Conservation (phyloP, 2,329 filamentous ascomycete genomes). For the Fonsecaea nubica region DNA sequence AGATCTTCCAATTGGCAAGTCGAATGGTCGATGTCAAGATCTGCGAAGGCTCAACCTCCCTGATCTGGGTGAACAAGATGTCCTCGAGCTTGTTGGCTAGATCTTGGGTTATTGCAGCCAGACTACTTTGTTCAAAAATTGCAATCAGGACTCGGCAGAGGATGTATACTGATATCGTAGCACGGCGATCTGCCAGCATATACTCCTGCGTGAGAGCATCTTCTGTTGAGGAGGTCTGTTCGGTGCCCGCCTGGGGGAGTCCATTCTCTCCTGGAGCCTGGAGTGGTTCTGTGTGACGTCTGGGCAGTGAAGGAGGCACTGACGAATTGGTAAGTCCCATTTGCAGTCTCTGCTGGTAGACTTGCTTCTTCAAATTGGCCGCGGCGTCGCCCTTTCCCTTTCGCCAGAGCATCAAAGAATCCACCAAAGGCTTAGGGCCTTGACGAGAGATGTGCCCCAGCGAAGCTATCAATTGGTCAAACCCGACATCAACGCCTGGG, state of each 20-base stretch:
- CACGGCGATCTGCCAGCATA: slow-evolving; percentile 82
- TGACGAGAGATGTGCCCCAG: slow-evolving; percentile 92
- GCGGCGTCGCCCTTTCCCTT: slow-evolving; percentile 94
- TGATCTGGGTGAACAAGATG: slow-evolving; percentile 96
- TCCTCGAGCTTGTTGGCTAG: slow-evolving; percentile 94
- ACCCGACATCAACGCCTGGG: slow-evolving; percentile 81
- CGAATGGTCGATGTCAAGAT: slow-evolving; percentile 74
- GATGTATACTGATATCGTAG: slow-evolving; percentile 93
- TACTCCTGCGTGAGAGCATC: slow-evolving; percentile 61
- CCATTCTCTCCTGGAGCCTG: slow-evolving; percentile 53
- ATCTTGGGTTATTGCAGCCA: slow-evolving; percentile 81
- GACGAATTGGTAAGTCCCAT: slow-evolving; percentile 15
- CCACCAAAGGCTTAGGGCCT: slow-evolving; percentile 92
- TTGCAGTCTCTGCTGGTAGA: slow-evolving; percentile 34
- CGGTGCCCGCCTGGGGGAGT: slow-evolving; percentile 41
- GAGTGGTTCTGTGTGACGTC: slow-evolving; percentile 76
- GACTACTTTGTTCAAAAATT: slow-evolving; percentile 86
- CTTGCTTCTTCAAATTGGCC: slow-evolving; percentile 64
- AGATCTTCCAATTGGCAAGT: slow-evolving; percentile 94
- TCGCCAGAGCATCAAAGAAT: slow-evolving; percentile 97
- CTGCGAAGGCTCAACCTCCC: slow-evolving; percentile 83
- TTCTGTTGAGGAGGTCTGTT: slow-evolving; percentile 43
- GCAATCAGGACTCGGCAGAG: slow-evolving; percentile 92
- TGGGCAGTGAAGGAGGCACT: slow-evolving; percentile 57
- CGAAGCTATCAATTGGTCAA: slow-evolving; percentile 92